phyloP scores from a whole-genome alignment of 1,284 basidiomycete genomes.

The Apiotrichum porosum region DNA sequence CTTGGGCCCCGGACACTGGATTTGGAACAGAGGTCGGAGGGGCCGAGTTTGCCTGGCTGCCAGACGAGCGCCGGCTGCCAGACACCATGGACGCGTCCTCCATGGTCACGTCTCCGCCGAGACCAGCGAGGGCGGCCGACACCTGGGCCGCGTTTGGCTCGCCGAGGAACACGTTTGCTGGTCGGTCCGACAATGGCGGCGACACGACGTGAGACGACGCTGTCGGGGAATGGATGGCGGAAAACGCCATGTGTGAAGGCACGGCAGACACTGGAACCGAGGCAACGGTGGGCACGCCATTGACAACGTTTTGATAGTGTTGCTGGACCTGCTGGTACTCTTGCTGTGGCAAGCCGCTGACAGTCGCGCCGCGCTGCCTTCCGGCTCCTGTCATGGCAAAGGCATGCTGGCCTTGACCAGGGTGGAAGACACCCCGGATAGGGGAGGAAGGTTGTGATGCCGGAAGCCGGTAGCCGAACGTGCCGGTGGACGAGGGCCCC shows the following conservation, averaged over 20 bases:
- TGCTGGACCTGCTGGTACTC: not conserved
- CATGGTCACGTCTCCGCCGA: slow-evolving; percentile 26
- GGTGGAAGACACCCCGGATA: slow-evolving; percentile 28
- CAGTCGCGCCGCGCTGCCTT: slow-evolving; percentile 40
- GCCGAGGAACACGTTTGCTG: not conserved
- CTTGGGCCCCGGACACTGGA: not conserved
- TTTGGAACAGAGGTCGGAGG: not conserved
- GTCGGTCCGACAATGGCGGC: slow-evolving; percentile 4
- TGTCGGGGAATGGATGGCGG: slow-evolving; percentile 21
- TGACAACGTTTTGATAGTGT: not conserved
- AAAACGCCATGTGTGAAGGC: slow-evolving; percentile 35
- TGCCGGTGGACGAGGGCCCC: slow-evolving; percentile 7
- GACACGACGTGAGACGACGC: slow-evolving; percentile 1
- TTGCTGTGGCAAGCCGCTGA: slow-evolving; percentile 30
- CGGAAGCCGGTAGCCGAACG: slow-evolving; percentile 29
- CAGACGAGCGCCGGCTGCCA: slow-evolving; percentile 16
- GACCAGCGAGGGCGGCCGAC: not conserved
- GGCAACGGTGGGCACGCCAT: slow-evolving; percentile 11
- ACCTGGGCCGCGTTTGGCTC: not conserved
- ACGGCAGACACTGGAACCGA: slow-evolving; percentile 19
- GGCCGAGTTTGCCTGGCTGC: slow-evolving; percentile 1
- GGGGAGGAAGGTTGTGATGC: slow-evolving; percentile 44
- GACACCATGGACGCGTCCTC: slow-evolving; percentile 33
- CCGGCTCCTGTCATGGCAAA: slow-evolving; percentile 19
- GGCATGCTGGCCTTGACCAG: slow-evolving; percentile 18